Conservation (phyloP, 805 yeast species). For the Cyberlindnera japonica region DNA sequence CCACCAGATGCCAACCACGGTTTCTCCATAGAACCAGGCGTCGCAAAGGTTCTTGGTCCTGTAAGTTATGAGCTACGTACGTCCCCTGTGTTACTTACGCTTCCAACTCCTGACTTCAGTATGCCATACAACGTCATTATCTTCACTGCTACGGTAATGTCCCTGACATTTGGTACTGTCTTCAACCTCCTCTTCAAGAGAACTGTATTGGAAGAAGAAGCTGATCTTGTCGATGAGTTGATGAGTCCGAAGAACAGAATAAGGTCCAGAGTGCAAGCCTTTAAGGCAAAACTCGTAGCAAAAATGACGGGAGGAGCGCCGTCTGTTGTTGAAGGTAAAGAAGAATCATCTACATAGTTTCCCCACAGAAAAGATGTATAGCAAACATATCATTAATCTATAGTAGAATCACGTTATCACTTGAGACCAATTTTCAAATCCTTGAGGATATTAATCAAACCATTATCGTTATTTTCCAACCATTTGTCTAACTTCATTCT, state of each 20-base stretch:
- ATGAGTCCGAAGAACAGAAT: constrained; percentile 17
- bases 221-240: constrained; percentile 20
- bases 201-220: constrained; percentile 70
- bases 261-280: constrained; percentile 1
- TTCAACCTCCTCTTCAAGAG: constrained; percentile 74
- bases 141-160: constrained; percentile 88
- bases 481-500: constrained; percentile 40
- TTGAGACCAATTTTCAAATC: constrained; percentile 35
- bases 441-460: constrained; percentile 31
- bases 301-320: too few species aligned
- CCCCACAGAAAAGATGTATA: too few species aligned
- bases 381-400: too few species aligned
- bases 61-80: constrained; percentile 60
- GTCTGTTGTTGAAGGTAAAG: too few species aligned
- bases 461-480: constrained; percentile 27
- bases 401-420: background rate
- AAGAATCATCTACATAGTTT: too few species aligned
- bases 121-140: constrained; percentile 99
- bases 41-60: constrained; percentile 52
- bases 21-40: constrained; percentile 90
- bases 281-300: constrained; percentile 2
- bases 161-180: constrained; percentile 83
- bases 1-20: constrained; percentile 99
- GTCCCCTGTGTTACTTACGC: constrained; percentile 75
- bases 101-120: constrained; percentile 97